A percentile compares a stretch with the other conserved stretches of the same genome.
phyloP scores from a whole-genome alignment of 2,329 filamentous ascomycete genomes.

The Beauveria bassiana region DNA sequence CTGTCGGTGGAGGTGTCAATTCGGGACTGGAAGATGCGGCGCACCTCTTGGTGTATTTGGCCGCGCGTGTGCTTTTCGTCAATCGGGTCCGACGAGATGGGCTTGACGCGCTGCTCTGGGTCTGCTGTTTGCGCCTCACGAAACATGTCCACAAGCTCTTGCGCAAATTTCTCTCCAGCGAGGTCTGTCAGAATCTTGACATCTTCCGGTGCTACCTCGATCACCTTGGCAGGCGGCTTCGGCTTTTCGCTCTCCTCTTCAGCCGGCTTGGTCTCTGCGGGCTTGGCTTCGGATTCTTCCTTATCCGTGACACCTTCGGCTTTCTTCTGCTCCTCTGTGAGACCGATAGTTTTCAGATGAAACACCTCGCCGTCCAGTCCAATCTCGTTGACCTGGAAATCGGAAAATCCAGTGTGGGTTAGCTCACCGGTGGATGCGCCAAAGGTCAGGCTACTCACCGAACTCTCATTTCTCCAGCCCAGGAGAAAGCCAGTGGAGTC shows the following conservation, averaged over 20 bases:
- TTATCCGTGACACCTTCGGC: conserved; percentile 15
- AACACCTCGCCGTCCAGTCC: conserved; percentile 65
- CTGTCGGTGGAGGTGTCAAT: conserved; percentile 65
- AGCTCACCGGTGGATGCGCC: conserved; percentile 6
- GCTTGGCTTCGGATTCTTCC: conserved; percentile 13
- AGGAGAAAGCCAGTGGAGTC: conserved; percentile 28
- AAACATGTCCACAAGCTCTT: conserved; percentile 35
- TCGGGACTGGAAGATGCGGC: conserved; percentile 69
- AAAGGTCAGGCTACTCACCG: conserved; percentile 20
- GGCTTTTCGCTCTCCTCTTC: conserved; percentile 14
- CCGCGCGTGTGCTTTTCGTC: conserved; percentile 39
- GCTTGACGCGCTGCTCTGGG: conserved; percentile 21
- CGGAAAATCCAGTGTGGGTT: conserved; percentile 58
- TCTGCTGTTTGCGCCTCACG: conserved; percentile 25
- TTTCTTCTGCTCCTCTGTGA: conserved; percentile 15
- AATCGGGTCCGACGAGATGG: conserved; percentile 32
- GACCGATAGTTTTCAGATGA: conserved; percentile 51
- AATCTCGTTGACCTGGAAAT: conserved; percentile 91
- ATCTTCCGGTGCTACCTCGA: conserved; percentile 26
- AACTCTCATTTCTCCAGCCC: conserved; percentile 34
- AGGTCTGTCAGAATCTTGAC: conserved; percentile 30
- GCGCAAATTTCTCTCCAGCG: conserved; percentile 30
- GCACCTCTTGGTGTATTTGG: conserved; percentile 53
- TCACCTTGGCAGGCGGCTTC: conserved; percentile 14
- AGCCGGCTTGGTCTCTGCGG: conserved; percentile 14